phyloP scores from a whole-genome alignment of 768 basidiomycete genomes.

The Trametes gibbosa region DNA sequence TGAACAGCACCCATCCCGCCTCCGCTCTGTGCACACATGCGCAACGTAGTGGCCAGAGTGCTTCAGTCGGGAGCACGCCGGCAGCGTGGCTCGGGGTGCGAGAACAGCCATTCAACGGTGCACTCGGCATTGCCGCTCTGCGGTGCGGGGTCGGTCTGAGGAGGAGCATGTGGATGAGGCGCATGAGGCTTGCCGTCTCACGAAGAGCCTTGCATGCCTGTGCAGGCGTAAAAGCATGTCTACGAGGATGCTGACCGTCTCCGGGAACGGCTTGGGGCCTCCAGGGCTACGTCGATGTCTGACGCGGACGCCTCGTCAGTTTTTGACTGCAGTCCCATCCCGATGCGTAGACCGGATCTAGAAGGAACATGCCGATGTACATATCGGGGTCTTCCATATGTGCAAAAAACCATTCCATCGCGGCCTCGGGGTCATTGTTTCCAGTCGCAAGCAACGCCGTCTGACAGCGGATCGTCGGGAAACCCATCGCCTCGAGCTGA shows the following conservation, averaged over 20 bases:
- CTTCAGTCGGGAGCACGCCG: constrained; percentile 77
- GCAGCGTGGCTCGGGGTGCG: constrained; percentile 75
- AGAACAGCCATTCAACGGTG: constrained; percentile 96
- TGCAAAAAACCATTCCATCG: constrained; percentile 94
- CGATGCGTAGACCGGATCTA: too few species aligned
- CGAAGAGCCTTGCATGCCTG: constrained; percentile 86
- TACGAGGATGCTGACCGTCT: constrained; percentile 67
- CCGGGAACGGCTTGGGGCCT: constrained; percentile 56
- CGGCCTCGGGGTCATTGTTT: constrained; percentile 66
- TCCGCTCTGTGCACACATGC: constrained; percentile 59
- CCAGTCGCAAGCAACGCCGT: constrained; percentile 91
- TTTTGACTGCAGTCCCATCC: too few species aligned
- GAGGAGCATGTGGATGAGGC: not conserved
- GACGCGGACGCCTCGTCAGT: not conserved
- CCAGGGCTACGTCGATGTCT: constrained; percentile 80
- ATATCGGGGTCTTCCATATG: constrained; percentile 94
- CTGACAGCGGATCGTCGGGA: constrained; percentile 81
- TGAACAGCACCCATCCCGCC: constrained; percentile 85
- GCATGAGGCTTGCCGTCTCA: constrained; percentile 64
- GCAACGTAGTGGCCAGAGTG: constrained; percentile 95
- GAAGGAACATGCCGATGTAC: constrained; percentile 3
- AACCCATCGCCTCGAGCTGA: constrained; percentile 87
- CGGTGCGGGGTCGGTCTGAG: not conserved
- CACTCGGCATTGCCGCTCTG: constrained; percentile 76
- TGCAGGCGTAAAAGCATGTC: constrained; percentile 88